Conservation (phyloP, 768 basidiomycete genomes). For the Hericium alpestre region DNA sequence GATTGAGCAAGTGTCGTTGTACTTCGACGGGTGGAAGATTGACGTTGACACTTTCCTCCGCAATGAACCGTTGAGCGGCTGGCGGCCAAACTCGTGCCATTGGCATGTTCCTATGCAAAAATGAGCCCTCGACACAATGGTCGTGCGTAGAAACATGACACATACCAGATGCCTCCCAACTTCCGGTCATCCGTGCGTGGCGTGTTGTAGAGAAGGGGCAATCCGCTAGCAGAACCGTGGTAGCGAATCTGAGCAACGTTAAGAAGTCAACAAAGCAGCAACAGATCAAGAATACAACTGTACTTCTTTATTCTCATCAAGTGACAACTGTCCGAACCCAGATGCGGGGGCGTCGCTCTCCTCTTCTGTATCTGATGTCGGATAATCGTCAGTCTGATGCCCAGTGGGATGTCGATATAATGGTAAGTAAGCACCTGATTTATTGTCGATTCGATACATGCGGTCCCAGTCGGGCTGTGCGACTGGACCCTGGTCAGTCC, state of each 20-base stretch:
- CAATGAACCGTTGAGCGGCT: slow-evolving; percentile 32
- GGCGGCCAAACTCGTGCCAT: slow-evolving; percentile 72
- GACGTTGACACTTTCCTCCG: slow-evolving; percentile 34
- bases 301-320: slow-evolving; percentile 72
- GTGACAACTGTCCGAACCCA: slow-evolving; percentile 57
- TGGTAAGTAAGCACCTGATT: slow-evolving; percentile 3
- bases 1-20: slow-evolving; percentile 58
- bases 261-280: slow-evolving; percentile 19
- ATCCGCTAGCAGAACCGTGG: slow-evolving; percentile 68
- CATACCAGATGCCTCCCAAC: slow-evolving; percentile 59
- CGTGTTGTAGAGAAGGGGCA: slow-evolving; percentile 61
- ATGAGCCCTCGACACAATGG: slow-evolving; percentile 9
- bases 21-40: slow-evolving; percentile 48
- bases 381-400: not conserved
- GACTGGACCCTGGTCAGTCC: slow-evolving; percentile 27
- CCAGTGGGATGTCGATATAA: not conserved
- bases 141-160: not conserved
- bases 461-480: slow-evolving; percentile 40
- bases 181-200: slow-evolving; percentile 58
- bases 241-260: slow-evolving; percentile 56
- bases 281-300: not conserved
- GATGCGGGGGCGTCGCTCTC: slow-evolving; percentile 32
- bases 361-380: slow-evolving; percentile 11
- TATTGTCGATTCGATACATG: slow-evolving; percentile 47
- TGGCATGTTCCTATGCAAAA: slow-evolving; percentile 44